Evolutionary conservation across 192 early-diverging fungal genomes (phyloP).

Genomic region (Linnemannia elongata): DNA sequence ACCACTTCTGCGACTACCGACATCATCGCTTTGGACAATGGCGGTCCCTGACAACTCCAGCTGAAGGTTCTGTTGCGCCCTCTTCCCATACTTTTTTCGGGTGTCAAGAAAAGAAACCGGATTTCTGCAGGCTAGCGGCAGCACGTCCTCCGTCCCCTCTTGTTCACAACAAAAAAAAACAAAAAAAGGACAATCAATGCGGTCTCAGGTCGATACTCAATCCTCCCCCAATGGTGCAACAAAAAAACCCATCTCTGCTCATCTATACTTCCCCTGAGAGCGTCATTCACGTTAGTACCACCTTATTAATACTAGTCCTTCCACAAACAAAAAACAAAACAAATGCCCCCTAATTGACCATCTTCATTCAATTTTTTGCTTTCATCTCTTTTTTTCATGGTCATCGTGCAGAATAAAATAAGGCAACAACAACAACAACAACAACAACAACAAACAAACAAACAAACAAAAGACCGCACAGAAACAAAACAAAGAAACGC

Average conservation of each 20-base stretch:
- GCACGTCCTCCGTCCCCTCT: too few relatives aligned
- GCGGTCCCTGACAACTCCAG: background rate
- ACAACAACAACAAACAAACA: too few relatives aligned
- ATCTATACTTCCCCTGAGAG: background rate
- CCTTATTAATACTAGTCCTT: background rate
- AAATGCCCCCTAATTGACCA: background rate
- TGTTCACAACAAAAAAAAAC: too few relatives aligned
- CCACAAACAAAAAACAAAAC: background rate
- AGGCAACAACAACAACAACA: background rate
- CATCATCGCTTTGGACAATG: background rate
- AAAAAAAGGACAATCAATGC: background rate
- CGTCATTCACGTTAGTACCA: background rate
- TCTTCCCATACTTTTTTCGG: background rate
- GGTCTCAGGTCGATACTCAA: background rate
- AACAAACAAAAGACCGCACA: background rate
- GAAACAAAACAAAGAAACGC: background rate
- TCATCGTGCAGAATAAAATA: background rate
- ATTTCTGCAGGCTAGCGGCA: background rate
- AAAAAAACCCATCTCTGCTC: background rate
- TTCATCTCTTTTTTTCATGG: constrained; percentile 1
- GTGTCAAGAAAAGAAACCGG: background rate
- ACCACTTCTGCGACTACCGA: background rate
- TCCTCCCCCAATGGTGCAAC: background rate
- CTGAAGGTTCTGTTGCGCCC: background rate
- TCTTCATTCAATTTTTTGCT: background rate